These are phyloP conservation scores for Zygnema circumcarinatum DNA, from an alignment of 139 green algal genomes.

Conservation along the genomic window DNA sequence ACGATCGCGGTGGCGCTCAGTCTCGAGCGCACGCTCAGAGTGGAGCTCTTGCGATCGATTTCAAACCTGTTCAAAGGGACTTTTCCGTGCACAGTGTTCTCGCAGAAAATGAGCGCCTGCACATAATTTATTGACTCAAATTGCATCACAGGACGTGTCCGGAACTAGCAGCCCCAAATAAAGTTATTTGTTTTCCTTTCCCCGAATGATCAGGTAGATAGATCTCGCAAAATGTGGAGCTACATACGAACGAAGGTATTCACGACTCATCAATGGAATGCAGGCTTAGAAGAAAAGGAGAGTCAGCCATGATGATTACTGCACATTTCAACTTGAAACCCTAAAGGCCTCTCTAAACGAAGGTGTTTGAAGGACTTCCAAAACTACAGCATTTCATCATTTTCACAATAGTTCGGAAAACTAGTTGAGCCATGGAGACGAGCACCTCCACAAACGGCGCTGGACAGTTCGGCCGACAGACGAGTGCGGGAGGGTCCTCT, in stretches of 20 bases:
- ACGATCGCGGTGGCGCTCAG: neutral
- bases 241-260: neutral
- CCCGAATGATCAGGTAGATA: too few species aligned
- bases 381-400: neutral
- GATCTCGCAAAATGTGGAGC: too few species aligned
- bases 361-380: neutral
- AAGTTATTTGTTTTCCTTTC: too few species aligned
- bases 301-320: too few species aligned
- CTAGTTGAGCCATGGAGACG: neutral
- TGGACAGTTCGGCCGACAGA: neutral
- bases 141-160: too few species aligned
- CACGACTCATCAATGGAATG: neutral
- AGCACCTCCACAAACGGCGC: neutral
- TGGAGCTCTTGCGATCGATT: neutral
- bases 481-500: neutral
- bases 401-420: neutral
- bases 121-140: too few species aligned
- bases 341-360: neutral
- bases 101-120: neutral
- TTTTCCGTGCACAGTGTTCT: neutral
- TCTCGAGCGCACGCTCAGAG: neutral
- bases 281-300: neutral
- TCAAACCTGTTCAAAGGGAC: neutral
- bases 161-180: too few species aligned
- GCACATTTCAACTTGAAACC: neutral